These are phyloP conservation scores for Carex arenaria DNA, from an alignment of 202 grass and related monocot genomes.

Conservation along the genomic window DNA sequence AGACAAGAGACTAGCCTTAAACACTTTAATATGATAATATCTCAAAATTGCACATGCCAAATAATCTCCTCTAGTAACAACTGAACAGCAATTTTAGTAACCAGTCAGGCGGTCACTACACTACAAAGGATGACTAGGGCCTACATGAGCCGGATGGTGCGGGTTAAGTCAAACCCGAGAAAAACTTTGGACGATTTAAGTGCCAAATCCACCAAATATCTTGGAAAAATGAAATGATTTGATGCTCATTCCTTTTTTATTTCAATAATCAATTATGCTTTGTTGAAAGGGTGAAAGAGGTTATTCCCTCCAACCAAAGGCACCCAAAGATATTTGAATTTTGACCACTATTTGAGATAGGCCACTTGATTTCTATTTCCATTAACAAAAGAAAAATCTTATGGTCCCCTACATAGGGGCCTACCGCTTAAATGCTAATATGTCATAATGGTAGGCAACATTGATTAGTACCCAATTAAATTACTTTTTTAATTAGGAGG, in stretches of 20 bases:
- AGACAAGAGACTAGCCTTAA: not conserved
- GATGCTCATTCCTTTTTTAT: not conserved
- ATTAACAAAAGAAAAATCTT: conserved; percentile 13
- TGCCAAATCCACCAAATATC: conserved; percentile 14
- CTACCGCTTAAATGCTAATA: not conserved
- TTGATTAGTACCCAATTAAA: conserved; percentile 1
- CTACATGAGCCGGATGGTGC: not conserved
- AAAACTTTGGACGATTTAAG: not conserved
- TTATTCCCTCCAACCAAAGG: conserved; percentile 15
- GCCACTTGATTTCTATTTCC: conserved; percentile 13
- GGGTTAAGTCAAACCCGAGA: not conserved
- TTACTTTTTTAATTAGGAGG: not conserved
- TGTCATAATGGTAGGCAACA: conserved; percentile 5
- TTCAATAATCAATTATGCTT: not conserved
- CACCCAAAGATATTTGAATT: conserved; percentile 17
- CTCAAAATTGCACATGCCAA: too few species aligned
- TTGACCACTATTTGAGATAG: conserved; percentile 20
- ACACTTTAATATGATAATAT: not conserved
- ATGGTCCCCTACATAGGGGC: conserved; percentile 9
- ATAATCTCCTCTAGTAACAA: not conserved
- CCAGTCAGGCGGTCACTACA: not conserved
- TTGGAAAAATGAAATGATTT: conserved; percentile 9
- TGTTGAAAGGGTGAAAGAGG: not conserved
- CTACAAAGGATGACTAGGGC: not conserved
- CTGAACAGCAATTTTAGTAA: not conserved